phyloP scores from a whole-genome alignment of 1,284 basidiomycete genomes.

The Fomes fomentarius region DNA sequence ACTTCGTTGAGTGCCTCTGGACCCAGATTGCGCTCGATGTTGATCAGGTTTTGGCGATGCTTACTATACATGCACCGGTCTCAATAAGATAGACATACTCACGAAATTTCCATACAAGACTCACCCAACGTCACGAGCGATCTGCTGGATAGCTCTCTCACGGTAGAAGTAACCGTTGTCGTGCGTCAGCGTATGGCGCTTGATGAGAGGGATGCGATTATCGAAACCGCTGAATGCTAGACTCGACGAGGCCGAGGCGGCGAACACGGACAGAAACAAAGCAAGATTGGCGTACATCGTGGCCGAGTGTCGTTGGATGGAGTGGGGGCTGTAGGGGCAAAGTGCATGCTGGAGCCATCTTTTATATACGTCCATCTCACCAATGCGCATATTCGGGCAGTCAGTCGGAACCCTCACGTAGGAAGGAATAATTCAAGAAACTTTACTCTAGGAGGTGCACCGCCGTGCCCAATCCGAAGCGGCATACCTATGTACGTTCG shows the following conservation, averaged over 20 bases:
- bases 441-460: too few relatives aligned
- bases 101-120: background rate
- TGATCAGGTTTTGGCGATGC: background rate
- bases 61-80: background rate
- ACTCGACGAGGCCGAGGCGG: background rate
- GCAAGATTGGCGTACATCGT: background rate
- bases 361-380: too few relatives aligned
- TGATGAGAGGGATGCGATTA: background rate
- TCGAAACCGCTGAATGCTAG: background rate
- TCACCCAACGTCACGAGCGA: background rate
- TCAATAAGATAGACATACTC: too few relatives aligned
- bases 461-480: too few relatives aligned
- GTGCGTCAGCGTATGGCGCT: background rate
- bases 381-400: too few relatives aligned
- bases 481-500: too few relatives aligned
- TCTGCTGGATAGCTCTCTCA: background rate
- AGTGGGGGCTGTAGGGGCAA: too few relatives aligned
- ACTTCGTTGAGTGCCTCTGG: background rate
- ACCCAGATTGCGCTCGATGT: background rate
- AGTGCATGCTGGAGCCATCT: background rate
- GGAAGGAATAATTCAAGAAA: too few relatives aligned
- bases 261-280: background rate
- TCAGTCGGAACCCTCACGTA: too few relatives aligned
- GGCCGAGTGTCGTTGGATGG: background rate
- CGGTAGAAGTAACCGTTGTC: background rate